A percentile compares a stretch with the other conserved stretches of the same genome.
phyloP scores from a whole-genome alignment of 495 filamentous ascomycete species.

The Staphylotrichum tortipilum region DNA sequence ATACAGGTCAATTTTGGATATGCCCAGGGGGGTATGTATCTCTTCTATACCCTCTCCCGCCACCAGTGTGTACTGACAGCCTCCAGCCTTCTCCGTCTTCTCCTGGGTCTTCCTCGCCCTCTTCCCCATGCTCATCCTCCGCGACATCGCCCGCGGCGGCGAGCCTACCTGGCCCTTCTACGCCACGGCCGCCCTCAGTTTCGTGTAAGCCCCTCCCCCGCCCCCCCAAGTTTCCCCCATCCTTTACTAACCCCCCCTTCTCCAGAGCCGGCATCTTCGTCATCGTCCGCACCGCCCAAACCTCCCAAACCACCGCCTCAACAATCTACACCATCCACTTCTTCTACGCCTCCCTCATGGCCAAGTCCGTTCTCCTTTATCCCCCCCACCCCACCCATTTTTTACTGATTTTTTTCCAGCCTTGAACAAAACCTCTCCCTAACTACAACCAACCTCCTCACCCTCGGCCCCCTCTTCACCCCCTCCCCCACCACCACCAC shows the following conservation, averaged over 20 bases:
- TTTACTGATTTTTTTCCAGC: background rate
- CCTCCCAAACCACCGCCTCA: constrained; percentile 14
- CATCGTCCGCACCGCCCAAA: constrained; percentile 27
- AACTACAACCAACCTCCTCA: constrained; percentile 28
- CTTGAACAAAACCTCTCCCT: constrained; percentile 32
- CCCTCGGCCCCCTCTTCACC: constrained; percentile 28
- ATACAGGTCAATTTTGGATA: constrained; percentile 31
- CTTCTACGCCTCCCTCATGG: constrained; percentile 26
- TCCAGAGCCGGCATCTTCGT: constrained; percentile 23
- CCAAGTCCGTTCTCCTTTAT: constrained; percentile 15
- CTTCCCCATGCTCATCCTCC: constrained; percentile 24
- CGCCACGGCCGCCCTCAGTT: constrained; percentile 19
- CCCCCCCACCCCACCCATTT: too few relatives aligned
- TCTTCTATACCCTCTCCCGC: background rate
- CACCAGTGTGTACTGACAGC: background rate
- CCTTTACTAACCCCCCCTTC: background rate
- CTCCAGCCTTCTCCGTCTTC: constrained; percentile 28
- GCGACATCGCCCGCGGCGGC: constrained; percentile 17
- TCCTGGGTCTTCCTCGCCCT: constrained; percentile 30
- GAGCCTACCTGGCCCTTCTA: constrained; percentile 28
- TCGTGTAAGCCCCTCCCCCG: constrained; percentile 13
- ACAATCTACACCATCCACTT: constrained; percentile 21
- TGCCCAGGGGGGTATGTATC: constrained; percentile 28
- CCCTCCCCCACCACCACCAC: background rate
- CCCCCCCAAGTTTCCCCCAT: background rate